Evolutionary conservation across 2,329 filamentous ascomycete genomes (phyloP).

Genomic region (Fusarium chlamydosporum): DNA sequence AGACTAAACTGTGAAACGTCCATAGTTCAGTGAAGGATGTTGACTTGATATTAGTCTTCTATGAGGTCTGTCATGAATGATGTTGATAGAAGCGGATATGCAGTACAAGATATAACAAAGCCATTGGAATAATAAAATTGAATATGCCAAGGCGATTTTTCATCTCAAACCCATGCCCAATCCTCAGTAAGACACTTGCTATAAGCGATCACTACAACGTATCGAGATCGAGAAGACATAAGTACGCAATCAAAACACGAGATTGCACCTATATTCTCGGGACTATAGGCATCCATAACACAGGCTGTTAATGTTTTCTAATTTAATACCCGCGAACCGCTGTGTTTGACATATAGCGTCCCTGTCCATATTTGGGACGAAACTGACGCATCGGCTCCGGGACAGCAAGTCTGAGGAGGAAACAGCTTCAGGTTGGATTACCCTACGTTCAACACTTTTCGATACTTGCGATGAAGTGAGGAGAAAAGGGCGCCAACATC

Average conservation of each 20-base stretch:
- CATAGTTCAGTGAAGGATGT: neutral
- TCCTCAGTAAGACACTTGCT: conserved; percentile 15
- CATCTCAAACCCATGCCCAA: conserved; percentile 25
- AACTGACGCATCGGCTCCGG: conserved; percentile 4
- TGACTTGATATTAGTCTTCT: no score
- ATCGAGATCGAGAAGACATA: conserved; percentile 6
- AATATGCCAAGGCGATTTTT: conserved; percentile 22
- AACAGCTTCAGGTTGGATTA: conserved; percentile 24
- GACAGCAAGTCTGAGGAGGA: conserved; percentile 20
- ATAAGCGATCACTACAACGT: conserved; percentile 12
- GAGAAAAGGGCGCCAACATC: neutral
- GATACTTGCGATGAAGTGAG: neutral
- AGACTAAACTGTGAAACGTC: neutral
- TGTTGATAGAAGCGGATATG: neutral
- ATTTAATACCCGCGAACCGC: conserved; percentile 16
- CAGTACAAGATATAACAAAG: conserved; percentile 7
- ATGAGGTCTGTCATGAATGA: neutral
- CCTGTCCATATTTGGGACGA: conserved; percentile 22
- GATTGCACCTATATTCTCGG: conserved; percentile 1
- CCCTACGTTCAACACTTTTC: neutral
- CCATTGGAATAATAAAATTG: neutral
- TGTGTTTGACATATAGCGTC: conserved; percentile 21
- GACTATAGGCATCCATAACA: neutral
- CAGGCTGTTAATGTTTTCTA: conserved; percentile 3
- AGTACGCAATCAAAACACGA: neutral